Conservation (phyloP, 2,329 filamentous ascomycete genomes). For the Botrytis porri region DNA sequence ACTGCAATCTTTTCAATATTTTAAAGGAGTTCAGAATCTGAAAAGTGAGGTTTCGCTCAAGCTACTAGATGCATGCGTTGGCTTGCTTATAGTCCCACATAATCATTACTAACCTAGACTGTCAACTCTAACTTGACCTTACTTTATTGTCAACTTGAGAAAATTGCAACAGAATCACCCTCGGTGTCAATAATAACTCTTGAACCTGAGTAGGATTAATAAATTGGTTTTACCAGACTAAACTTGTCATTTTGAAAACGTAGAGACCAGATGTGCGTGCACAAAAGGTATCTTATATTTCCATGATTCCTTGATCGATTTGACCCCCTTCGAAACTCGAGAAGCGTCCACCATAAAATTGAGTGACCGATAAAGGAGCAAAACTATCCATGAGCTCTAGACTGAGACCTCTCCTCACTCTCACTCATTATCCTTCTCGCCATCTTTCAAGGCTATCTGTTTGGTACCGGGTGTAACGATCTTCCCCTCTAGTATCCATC, state of each 20-base stretch:
- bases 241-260: not conserved
- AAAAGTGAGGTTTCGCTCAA: not conserved
- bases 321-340: rapidly evolving
- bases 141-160: not conserved
- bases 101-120: not conserved
- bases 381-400: not conserved
- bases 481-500: not conserved
- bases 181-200: not conserved
- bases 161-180: not conserved
- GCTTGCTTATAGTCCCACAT: not conserved
- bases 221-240: not conserved
- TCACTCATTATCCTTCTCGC: not conserved
- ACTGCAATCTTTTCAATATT: too few relatives aligned
- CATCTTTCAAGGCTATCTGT: not conserved
- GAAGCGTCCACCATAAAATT: not conserved
- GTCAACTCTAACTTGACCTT: not conserved
- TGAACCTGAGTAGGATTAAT: not conserved
- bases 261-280: not conserved
- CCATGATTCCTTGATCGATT: not conserved
- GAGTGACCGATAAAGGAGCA: not conserved
- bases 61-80: not conserved
- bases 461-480: not conserved
- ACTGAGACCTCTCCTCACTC: not conserved
- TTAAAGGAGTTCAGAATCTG: not conserved
- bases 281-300: too few relatives aligned